These are phyloP conservation scores for Sphagnum tenellum DNA, from an alignment of 225 moss, liverwort and hornwort species.

Conservation along the genomic window DNA sequence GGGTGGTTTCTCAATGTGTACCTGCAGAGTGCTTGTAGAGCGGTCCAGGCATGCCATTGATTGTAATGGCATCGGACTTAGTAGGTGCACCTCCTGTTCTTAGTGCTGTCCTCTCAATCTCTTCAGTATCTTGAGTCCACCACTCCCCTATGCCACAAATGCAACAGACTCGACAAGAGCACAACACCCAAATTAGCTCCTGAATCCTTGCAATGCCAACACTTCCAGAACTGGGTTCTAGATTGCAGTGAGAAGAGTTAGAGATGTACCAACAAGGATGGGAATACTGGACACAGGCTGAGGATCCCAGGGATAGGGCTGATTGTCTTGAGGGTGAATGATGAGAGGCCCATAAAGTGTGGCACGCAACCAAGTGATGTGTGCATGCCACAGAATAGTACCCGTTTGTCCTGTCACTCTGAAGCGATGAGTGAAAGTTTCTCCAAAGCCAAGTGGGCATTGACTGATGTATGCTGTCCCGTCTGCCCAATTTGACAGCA, in stretches of 20 bases:
- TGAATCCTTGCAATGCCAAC: no score
- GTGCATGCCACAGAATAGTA: slow-evolving; percentile 60
- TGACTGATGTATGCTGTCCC: slow-evolving; percentile 62
- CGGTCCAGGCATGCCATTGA: slow-evolving; percentile 40
- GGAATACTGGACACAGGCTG: slow-evolving; percentile 29
- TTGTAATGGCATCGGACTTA: slow-evolving; percentile 16
- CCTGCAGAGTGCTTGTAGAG: slow-evolving; percentile 19
- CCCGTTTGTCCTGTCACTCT: slow-evolving; percentile 37
- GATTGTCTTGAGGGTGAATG: slow-evolving; percentile 20
- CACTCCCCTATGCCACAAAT: slow-evolving; percentile 44
- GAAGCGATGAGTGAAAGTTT: slow-evolving; percentile 40
- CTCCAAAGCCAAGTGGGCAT: slow-evolving; percentile 40
- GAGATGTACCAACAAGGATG: slow-evolving; percentile 26
- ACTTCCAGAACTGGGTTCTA: no score
- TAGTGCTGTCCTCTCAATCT: slow-evolving; percentile 27
- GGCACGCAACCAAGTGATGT: slow-evolving; percentile 53
- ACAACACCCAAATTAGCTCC: no score
- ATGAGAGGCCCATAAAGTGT: slow-evolving; percentile 51
- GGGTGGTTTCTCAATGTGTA: neutral
- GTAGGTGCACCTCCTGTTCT: slow-evolving; percentile 2
- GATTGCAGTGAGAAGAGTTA: no score
- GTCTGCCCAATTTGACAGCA: slow-evolving; percentile 42
- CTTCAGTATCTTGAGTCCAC: slow-evolving; percentile 37
- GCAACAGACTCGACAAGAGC: no score
- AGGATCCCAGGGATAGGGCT: slow-evolving; percentile 29